Evolutionary conservation across 2,329 filamentous ascomycete genomes (phyloP).

Genomic region (Westerdykella ornata): DNA sequence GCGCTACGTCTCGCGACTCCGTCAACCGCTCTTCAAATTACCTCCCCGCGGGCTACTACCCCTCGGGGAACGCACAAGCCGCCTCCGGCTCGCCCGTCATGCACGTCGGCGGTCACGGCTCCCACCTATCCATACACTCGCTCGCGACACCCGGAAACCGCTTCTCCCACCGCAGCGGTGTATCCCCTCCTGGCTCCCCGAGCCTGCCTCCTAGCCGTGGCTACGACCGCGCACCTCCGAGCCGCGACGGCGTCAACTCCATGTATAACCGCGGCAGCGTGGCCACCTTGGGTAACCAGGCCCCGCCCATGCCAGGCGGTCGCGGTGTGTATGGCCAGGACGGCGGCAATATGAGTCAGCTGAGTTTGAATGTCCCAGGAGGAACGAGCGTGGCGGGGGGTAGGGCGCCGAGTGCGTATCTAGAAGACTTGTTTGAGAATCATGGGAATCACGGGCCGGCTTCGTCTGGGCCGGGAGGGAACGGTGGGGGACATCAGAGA

Average conservation of each 20-base stretch:
- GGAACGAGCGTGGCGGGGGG: slow-evolving; percentile 47
- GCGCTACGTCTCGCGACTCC: slow-evolving; percentile 41
- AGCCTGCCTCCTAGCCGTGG: slow-evolving; percentile 33
- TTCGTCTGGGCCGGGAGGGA: no score
- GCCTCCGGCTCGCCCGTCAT: slow-evolving; percentile 38
- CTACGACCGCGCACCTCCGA: slow-evolving; percentile 30
- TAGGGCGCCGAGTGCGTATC: slow-evolving; percentile 77
- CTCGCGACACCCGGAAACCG: slow-evolving; percentile 28
- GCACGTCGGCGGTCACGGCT: slow-evolving; percentile 38
- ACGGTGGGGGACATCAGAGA: no score
- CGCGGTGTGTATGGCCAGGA: slow-evolving; percentile 25
- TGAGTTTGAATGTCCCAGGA: slow-evolving; percentile 56
- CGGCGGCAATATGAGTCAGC: slow-evolving; percentile 49
- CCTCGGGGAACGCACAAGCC: slow-evolving; percentile 55
- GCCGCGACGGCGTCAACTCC: slow-evolving; percentile 25
- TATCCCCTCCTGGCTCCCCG: slow-evolving; percentile 32
- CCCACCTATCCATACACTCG: slow-evolving; percentile 27
- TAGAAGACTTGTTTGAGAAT: slow-evolving; percentile 83
- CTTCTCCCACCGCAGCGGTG: slow-evolving; percentile 27
- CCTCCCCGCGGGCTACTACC: slow-evolving; percentile 86
- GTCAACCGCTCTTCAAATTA: slow-evolving; percentile 67
- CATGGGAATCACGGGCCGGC: slow-evolving; percentile 41
- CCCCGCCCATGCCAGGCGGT: slow-evolving; percentile 16
- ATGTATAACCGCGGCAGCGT: slow-evolving; percentile 36
- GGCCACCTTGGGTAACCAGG: slow-evolving; percentile 26